phyloP scores from a whole-genome alignment of 2,329 filamentous ascomycete genomes.

The Fusarium acutatum region DNA sequence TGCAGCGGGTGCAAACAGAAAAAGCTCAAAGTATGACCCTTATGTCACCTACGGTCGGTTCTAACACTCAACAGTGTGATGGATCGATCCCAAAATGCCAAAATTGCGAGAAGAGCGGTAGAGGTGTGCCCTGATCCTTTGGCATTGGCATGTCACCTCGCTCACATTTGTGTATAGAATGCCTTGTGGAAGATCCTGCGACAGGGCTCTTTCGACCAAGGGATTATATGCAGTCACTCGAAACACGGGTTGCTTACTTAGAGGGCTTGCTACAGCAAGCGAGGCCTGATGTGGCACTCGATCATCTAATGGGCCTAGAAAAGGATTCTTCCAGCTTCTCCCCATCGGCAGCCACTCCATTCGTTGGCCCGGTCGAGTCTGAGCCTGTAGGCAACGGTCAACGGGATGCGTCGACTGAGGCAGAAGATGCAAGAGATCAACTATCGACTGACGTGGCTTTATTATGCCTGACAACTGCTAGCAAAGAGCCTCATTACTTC shows the following conservation, averaged over 20 bases:
- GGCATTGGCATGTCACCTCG: background rate
- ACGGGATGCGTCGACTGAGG: background rate
- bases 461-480: slow-evolving; percentile 19
- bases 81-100: slow-evolving; percentile 17
- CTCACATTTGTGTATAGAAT: background rate
- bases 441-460: slow-evolving; percentile 24
- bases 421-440: slow-evolving; percentile 21
- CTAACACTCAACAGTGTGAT: slow-evolving; percentile 16
- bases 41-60: background rate
- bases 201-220: slow-evolving; percentile 23
- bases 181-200: slow-evolving; percentile 27
- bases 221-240: slow-evolving; percentile 26
- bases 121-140: background rate
- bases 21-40: slow-evolving; percentile 18
- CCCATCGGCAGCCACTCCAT: background rate
- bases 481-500: slow-evolving; percentile 31
- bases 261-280: slow-evolving; percentile 23
- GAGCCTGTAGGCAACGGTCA: background rate
- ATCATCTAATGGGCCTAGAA: slow-evolving; percentile 16
- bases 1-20: slow-evolving; percentile 29
- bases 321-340: background rate
- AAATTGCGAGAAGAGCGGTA: slow-evolving; percentile 13
- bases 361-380: background rate
- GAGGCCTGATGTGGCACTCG: slow-evolving; percentile 18
- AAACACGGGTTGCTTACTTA: slow-evolving; percentile 23